Evolutionary conservation across 768 basidiomycete genomes (phyloP), one percentile per base, ranked within the genome.

Genomic region (Zangia roseola): DNA sequence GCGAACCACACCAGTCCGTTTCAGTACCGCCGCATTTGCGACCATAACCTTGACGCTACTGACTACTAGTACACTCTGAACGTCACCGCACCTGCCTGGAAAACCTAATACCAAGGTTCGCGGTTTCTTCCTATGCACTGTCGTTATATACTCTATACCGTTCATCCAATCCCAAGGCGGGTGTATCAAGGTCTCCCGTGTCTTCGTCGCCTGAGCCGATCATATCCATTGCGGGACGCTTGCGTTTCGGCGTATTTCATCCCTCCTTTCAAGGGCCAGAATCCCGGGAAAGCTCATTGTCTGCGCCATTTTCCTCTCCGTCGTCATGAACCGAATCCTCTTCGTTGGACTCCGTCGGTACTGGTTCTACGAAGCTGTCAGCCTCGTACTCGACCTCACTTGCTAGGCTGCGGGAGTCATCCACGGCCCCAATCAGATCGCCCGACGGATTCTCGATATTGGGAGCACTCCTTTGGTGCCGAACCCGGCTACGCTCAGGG

Each of bases 361-460:
- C 58, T 3, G 54, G 30, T 20, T 30, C 33, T 5, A 55, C 10
- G 23, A 58, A 62, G 14, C 12, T 1, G 7, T 55, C 52, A 3
- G 1, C 19, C 3, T 58, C 56, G 10, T 51, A 47, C 1, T 43
- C 46, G 1, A 48, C 48, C 40, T 60, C 60, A 1, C 2, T 57
- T 4, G 56, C 56, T 2, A 56, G 53, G 8, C 53, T 53, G 2
- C 1, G 16, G 3, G 6, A 30, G 10, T 59, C 56, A 33, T 62
- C 35, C 53, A 53, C 45, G 0, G 43, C 47, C 20, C 60, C 60
- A 9, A 62, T 17, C 2, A 45, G 41, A 13, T 61, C 52, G 13
- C 59, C 52, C 6, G 45, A 43, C 0, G 52, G 59, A 36, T 60
- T 54, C 36, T 49, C 47, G 10, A 60, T 46, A 14, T 24, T 0